Base-by-base conservation (phyloP, 495 filamentous ascomycete genomes). In the Eremomyces bilateralis region DNA sequence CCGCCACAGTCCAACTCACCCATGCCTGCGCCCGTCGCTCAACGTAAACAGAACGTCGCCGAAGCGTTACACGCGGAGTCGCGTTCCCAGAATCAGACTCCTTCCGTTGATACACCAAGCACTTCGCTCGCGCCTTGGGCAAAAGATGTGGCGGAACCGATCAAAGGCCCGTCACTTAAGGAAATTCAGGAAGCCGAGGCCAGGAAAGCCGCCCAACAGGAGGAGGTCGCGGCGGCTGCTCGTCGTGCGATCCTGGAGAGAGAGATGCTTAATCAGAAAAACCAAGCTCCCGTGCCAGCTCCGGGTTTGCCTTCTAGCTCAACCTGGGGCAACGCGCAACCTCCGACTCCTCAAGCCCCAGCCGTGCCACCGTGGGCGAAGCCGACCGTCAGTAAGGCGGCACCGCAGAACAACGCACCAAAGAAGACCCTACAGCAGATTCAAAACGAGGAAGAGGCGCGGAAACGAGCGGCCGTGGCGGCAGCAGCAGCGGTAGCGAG, bases 121-220 rank as follows among this genome's bases (percentile, higher is more conserved):
- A 49, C 53, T 6, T 53, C 53, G n/a, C 61, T 93, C 31, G 88
- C 88, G 1, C 88, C 88, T 1, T 97, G 88, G 88, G 88, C 88
- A 3, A 84, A 82, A 51, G 81, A 94, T 40, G 59, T 64, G 8
- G 60, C 67, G 15, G 83, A 83, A 47, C 24, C 6, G 24, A 53
- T 69, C 15, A 94, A 80, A 58, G 82, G 80, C 0, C 88, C 85
- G 2, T 93, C 84, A 36, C 63, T 97, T 36, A 94, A 81, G 56
- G 84, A 97, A 47, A 97, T 97, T 25, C 88, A 97, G 49, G 88
- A 92, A 54, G 69, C 80, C 17, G 88, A 97, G 53, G 85, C 88
- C 22, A 75, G 76, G 45, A 88, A 80, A 48, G 85, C 83, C n/a
- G 84, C 88, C 6, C 77, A 88, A 52, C 73, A 66, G 20, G 88